phyloP scores from a whole-genome alignment of 2,329 filamentous ascomycete genomes.

The Ophiostoma ulmi region DNA sequence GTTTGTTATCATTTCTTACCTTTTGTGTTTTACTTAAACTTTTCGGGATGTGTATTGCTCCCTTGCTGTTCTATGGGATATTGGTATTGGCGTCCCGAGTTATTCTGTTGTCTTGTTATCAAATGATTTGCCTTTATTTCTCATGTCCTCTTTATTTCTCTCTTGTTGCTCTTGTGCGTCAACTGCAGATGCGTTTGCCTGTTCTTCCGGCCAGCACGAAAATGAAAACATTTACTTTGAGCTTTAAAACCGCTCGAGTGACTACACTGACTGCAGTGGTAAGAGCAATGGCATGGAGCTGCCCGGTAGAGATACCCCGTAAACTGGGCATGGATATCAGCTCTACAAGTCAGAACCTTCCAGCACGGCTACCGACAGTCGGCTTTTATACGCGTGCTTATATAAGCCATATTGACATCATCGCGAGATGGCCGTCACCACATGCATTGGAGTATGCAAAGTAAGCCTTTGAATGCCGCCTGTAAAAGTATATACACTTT shows the following conservation, averaged over 20 bases:
- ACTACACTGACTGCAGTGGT: too few relatives aligned
- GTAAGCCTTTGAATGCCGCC: not conserved
- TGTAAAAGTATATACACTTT: too few relatives aligned
- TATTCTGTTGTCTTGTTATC: not conserved
- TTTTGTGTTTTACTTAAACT: not conserved
- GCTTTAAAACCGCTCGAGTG: not conserved
- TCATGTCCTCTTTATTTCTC: not conserved
- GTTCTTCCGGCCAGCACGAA: not conserved
- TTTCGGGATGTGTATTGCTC: not conserved
- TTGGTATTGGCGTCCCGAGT: conserved; percentile 12
- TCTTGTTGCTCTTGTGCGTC: not conserved
- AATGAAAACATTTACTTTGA: not conserved
- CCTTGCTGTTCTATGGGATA: conserved; percentile 8
- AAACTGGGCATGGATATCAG: not conserved
- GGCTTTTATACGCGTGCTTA: not conserved
- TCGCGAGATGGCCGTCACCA: not conserved
- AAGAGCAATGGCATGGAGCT: not conserved
- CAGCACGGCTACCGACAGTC: not conserved
- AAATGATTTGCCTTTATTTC: not conserved
- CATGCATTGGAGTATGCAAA: not conserved
- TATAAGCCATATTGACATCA: not conserved
- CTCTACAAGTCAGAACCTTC: not conserved
- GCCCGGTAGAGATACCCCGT: too few relatives aligned
- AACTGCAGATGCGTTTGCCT: not conserved
- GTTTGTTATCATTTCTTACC: not conserved